Base-by-base conservation (phyloP, 1,139 yeast genomes). In the Debaryomyces coudertii region DNA sequence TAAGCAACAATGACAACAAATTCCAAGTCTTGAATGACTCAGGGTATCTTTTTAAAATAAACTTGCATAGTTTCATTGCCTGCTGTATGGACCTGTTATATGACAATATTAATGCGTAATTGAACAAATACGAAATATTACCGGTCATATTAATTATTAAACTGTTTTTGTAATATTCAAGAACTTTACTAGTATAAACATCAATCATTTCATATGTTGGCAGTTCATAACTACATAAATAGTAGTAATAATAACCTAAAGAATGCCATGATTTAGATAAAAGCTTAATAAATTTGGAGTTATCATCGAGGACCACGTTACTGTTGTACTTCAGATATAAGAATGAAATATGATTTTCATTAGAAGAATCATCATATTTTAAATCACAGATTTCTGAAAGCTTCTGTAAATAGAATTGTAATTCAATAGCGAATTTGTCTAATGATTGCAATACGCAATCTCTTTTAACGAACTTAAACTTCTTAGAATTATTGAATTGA, bases 11-110 rank as follows among this genome's bases (percentile, higher is more conserved):
- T 0, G 68, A 71, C 49, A 75, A 58, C 49, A 75, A 63, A 51
- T 75, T 74, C 80, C 80, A 75, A 0, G 77, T 70, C 48, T 68
- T 69, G 61, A 75, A 75, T 4, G 73, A 65, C 51, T 74, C 77
- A 0, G 79, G 79, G 46, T 58, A 72, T 51, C 68, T 66, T 47
- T 71, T 73, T 57, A 75, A 63, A 14, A 72, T 72, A 50, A 72
- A 74, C 51, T 74, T 75, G 53, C 75, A 67, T 47, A 75, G 61
- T 52, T 67, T 73, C 20, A 65, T 49, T 16, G 78, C 61, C n/a
- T 64, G 62, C 24, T 56, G 54, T 23, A 68, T 50, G 11, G 63
- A 53, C 5, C 63, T 55, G 20, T 55, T 53, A 51, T 68, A 61
- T 1, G 78, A 65, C 47, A 75, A 62, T 3, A 60, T 55, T 46